Evolutionary conservation across 345 rosid species (phyloP).

Genomic region (Heritiera fomes): DNA sequence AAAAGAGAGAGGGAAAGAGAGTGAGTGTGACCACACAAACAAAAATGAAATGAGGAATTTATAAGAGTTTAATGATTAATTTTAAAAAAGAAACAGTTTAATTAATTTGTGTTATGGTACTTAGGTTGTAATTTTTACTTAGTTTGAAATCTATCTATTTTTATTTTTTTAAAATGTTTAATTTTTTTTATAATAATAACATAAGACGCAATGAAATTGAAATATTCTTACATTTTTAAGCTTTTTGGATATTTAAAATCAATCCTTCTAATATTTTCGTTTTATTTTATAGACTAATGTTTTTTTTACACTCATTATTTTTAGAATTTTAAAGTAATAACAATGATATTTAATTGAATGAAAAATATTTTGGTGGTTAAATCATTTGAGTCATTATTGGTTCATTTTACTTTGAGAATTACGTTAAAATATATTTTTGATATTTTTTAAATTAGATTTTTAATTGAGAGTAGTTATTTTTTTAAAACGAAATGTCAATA

Average conservation of each 20-base stretch:
- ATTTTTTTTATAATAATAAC: too few relatives aligned
- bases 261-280: not conserved
- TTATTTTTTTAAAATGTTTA: too few relatives aligned
- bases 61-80: not conserved
- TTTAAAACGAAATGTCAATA: not conserved
- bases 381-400: not conserved
- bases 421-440: not conserved
- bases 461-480: not conserved
- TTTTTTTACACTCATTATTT: not conserved
- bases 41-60: not conserved
- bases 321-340: not conserved
- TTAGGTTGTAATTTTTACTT: not conserved
- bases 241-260: too few relatives aligned
- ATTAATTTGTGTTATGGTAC: not conserved
- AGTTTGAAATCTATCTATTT: too few relatives aligned
- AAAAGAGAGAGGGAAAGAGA: not conserved
- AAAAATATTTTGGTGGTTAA: not conserved
- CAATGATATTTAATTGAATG: not conserved
- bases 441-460: not conserved
- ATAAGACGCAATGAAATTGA: not conserved
- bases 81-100: not conserved
- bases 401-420: not conserved
- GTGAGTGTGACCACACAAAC: not conserved
- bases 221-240: not conserved
- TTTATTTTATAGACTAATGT: not conserved